Percentiles rank a stretch among this genome's conserved stretches.
Conservation (phyloP, 2,329 filamentous ascomycete genomes). For the Sclerotiophoma versabilis region DNA sequence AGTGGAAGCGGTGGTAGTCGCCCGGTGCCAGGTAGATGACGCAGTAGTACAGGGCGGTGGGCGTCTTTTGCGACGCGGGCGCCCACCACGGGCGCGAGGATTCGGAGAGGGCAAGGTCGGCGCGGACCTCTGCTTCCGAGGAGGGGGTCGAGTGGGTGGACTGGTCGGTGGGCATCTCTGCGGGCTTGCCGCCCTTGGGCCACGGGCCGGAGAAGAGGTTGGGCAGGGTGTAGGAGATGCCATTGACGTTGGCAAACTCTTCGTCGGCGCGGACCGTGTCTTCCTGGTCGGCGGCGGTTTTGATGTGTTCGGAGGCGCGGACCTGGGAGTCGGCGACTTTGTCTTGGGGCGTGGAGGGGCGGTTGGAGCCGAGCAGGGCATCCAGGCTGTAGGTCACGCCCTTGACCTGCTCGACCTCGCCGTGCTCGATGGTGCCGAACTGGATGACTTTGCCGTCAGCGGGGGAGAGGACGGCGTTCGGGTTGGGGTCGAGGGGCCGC, state of each 20-base stretch:
- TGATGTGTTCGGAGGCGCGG: slow-evolving; percentile 35
- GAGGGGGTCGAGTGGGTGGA: slow-evolving; percentile 70
- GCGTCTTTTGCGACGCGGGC: slow-evolving; percentile 48
- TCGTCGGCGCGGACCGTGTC: slow-evolving; percentile 81
- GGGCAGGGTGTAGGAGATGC: slow-evolving; percentile 92
- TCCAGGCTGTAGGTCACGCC: slow-evolving; percentile 98
- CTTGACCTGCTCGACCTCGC: slow-evolving; percentile 98
- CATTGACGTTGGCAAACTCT: slow-evolving; percentile 93
- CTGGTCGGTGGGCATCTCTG: slow-evolving; percentile 71
- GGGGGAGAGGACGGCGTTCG: slow-evolving; percentile 82
- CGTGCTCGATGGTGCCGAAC: slow-evolving; percentile 88
- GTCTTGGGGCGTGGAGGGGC: slow-evolving; percentile 54
- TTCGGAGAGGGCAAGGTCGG: slow-evolving; percentile 77
- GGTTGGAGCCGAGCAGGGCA: slow-evolving; percentile 74
- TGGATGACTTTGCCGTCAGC: slow-evolving; percentile 91
- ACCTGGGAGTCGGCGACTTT: slow-evolving; percentile 31
- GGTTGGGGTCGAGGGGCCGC: slow-evolving; percentile 82
- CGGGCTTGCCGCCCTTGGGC: slow-evolving; percentile 53
- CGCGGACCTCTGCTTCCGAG: slow-evolving; percentile 84
- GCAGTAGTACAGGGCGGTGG: slow-evolving; percentile 83
- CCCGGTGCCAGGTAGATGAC: slow-evolving; percentile 97
- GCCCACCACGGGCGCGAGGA: slow-evolving; percentile 62
- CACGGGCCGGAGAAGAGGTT: slow-evolving; percentile 78
- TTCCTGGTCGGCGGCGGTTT: slow-evolving; percentile 52
- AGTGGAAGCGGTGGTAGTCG: slow-evolving; percentile 98